Evolutionary conservation across 768 basidiomycete genomes (phyloP).

Genomic region (Porpolomopsis calyptriformis): DNA sequence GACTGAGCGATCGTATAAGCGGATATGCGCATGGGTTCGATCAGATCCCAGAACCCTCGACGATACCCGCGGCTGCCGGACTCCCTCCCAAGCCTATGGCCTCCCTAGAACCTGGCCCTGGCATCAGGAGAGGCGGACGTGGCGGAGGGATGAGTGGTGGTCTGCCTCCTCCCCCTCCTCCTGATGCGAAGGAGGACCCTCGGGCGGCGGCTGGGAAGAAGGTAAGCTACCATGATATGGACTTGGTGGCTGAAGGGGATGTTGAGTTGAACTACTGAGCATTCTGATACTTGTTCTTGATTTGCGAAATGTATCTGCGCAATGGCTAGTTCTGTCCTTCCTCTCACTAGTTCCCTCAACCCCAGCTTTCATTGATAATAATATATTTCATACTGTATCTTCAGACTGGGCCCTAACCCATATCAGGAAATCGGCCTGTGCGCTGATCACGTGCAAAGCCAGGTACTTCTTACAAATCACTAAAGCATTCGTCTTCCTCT

Average conservation of each 20-base stretch:
- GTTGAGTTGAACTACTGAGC: constrained; percentile 30
- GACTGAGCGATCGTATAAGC: constrained; percentile 72
- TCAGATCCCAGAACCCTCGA: constrained; percentile 21
- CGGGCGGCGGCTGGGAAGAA: constrained; percentile 80
- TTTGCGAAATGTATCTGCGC: not conserved
- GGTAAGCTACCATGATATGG: constrained; percentile 94
- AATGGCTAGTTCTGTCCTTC: too few species aligned
- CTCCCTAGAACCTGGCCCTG: constrained; percentile 40
- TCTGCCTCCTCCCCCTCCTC: constrained; percentile 68
- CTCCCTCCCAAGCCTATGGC: constrained; percentile 71
- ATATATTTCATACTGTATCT: too few species aligned
- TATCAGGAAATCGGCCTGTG: too few species aligned
- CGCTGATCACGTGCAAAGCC: not conserved
- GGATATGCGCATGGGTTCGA: constrained; percentile 50
- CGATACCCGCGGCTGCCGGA: constrained; percentile 56
- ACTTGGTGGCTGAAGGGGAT: constrained; percentile 69
- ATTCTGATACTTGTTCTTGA: not conserved
- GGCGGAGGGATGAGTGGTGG: constrained; percentile 34
- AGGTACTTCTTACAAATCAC: not conserved
- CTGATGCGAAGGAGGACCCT: constrained; percentile 88
- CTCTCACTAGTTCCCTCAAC: too few species aligned
- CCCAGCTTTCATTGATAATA: too few species aligned
- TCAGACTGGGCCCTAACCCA: too few species aligned
- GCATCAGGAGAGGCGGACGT: constrained; percentile 31
- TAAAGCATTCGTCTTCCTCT: not conserved